Evolutionary conservation across 1,284 basidiomycete genomes (phyloP).

Genomic region (Violaceomyces palustris): DNA sequence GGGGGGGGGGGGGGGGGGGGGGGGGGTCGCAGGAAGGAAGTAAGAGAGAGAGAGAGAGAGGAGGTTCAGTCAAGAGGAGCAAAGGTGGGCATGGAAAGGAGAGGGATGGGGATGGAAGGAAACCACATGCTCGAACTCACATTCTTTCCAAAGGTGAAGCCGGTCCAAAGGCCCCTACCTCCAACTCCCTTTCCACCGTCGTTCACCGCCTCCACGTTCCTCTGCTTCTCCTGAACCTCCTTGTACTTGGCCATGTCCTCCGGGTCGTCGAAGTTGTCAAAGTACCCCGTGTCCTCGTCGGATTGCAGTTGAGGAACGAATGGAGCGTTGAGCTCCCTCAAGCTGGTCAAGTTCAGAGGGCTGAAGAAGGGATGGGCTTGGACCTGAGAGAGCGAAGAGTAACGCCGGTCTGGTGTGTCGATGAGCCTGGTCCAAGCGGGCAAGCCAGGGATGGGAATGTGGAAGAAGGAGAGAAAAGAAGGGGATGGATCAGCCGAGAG

Average conservation of each 20-base stretch:
- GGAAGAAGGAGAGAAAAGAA: constrained; percentile 6
- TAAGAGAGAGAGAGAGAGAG: too few species aligned
- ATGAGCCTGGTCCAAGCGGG: constrained; percentile 63
- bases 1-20: background rate
- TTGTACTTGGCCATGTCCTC: constrained; percentile 91
- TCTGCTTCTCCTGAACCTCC: constrained; percentile 95
- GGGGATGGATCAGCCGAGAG: background rate
- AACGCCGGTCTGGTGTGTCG: constrained; percentile 72
- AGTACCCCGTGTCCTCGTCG: constrained; percentile 91
- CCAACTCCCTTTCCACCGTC: constrained; percentile 60
- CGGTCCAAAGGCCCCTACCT: constrained; percentile 82
- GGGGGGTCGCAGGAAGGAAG: background rate
- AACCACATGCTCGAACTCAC: constrained; percentile 14
- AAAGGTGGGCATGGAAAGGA: constrained; percentile 8
- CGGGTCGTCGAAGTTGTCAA: constrained; percentile 85
- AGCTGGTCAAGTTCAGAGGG: constrained; percentile 67
- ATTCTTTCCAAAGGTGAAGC: constrained; percentile 74
- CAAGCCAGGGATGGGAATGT: too few species aligned
- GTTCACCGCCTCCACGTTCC: constrained; percentile 78
- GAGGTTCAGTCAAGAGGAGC: constrained; percentile 30
- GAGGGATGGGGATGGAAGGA: constrained; percentile 20
- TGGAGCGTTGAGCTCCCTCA: constrained; percentile 76
- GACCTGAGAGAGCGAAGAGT: constrained; percentile 69
- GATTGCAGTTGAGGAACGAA: constrained; percentile 93
- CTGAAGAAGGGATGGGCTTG: constrained; percentile 80